Percentiles rank a stretch among this genome's conserved stretches.
phyloP scores from a whole-genome alignment of 306 rosid genomes.

The Begonia masoniana region DNA sequence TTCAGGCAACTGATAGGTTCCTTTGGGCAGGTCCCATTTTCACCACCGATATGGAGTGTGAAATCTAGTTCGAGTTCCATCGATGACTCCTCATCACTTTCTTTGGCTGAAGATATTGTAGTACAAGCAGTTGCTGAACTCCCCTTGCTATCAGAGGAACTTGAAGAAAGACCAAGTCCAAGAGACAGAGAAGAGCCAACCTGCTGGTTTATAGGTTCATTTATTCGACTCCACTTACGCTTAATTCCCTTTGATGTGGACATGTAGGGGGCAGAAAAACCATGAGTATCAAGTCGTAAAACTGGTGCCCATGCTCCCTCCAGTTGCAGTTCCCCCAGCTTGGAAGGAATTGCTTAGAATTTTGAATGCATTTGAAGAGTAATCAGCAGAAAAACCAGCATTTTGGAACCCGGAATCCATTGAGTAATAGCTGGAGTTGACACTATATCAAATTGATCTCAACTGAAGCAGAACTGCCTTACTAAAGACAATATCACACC shows the following conservation, averaged over 20 bases:
- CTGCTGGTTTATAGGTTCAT: constrained; percentile 26
- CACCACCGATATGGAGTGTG: constrained; percentile 43
- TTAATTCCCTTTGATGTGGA: constrained; percentile 42
- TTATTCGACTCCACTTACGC: constrained; percentile 53
- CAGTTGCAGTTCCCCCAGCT: too few species aligned
- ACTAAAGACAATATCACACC: too few species aligned
- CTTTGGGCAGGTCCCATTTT: constrained; percentile 33
- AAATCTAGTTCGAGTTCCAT: constrained; percentile 64
- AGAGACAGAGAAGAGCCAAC: constrained; percentile 53
- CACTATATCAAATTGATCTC: too few species aligned
- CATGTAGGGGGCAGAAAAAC: constrained; percentile 22
- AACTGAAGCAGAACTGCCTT: too few species aligned
- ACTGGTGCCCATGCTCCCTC: too few species aligned
- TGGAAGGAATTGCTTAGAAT: too few species aligned
- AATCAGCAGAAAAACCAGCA: too few species aligned
- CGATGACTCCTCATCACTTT: constrained; percentile 62
- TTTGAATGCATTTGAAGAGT: too few species aligned
- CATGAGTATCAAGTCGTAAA: constrained; percentile 36
- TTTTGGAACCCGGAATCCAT: too few species aligned
- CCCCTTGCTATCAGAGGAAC: constrained; percentile 78
- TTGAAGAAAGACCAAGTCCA: constrained; percentile 58
- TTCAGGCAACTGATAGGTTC: constrained; percentile 21
- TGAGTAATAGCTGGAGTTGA: too few species aligned
- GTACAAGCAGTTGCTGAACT: constrained; percentile 72
- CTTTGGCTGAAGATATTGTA: constrained; percentile 65